Percentiles rank a stretch among this genome's conserved stretches.
Evolutionary conservation across 768 basidiomycete genomes (phyloP).

Genomic region (Rhizopogon sp.): DNA sequence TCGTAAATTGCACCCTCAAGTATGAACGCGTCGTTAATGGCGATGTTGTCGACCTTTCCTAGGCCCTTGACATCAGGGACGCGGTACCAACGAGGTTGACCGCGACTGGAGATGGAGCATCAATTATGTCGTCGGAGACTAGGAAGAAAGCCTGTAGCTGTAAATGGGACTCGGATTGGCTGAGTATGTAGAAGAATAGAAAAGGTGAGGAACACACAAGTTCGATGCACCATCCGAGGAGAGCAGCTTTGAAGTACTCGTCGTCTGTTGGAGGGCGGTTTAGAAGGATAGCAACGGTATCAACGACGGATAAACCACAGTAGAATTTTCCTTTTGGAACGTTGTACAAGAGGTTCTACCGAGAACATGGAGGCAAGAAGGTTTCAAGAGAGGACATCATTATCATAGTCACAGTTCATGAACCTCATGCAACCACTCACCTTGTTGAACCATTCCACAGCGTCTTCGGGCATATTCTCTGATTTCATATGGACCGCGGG

Average conservation of each 20-base stretch:
- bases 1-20: slow-evolving; percentile 91
- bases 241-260: slow-evolving; percentile 84
- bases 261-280: slow-evolving; percentile 65
- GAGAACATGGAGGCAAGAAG: too few species aligned
- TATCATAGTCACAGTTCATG: not conserved
- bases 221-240: slow-evolving; percentile 95
- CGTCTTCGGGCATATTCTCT: slow-evolving; percentile 80
- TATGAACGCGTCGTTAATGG: slow-evolving; percentile 97
- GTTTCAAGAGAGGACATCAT: not conserved
- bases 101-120: slow-evolving; percentile 90
- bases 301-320: slow-evolving; percentile 90
- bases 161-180: not conserved
- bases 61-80: slow-evolving; percentile 40
- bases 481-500: slow-evolving; percentile 61
- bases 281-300: slow-evolving; percentile 85
- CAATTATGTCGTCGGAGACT: slow-evolving; percentile 98
- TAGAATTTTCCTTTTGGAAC: slow-evolving; percentile 95
- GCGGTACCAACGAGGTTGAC: slow-evolving; percentile 94
- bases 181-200: not conserved
- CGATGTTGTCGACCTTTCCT: slow-evolving; percentile 45
- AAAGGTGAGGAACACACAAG: slow-evolving; percentile 50
- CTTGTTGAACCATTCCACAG: slow-evolving; percentile 76
- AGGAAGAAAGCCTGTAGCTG: slow-evolving; percentile 98
- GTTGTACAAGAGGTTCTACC: slow-evolving; percentile 85
- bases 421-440: slow-evolving; percentile 39